These are phyloP conservation scores for Breviolum minutum DNA, from an alignment of 73 alveolate genomes.

Conservation along the genomic window DNA sequence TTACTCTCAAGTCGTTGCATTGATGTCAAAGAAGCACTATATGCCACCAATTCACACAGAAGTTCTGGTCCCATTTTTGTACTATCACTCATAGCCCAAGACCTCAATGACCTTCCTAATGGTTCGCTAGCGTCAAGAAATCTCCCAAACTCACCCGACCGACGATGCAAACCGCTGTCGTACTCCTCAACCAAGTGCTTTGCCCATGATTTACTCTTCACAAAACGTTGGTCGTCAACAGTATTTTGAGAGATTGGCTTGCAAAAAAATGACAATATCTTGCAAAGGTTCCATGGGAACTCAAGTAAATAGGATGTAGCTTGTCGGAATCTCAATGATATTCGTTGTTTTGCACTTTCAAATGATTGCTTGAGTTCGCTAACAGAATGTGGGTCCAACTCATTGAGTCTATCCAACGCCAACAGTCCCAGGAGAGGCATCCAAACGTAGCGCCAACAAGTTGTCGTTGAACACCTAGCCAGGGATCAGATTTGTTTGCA, in stretches of 20 bases:
- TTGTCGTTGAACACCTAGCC: neutral
- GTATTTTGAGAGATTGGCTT: no score
- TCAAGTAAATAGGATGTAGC: neutral
- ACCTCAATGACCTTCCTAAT: neutral
- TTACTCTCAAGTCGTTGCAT: conserved; percentile 19
- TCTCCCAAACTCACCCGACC: neutral
- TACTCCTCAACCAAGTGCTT: neutral
- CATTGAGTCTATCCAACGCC: neutral
- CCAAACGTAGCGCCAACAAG: neutral
- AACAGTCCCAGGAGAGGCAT: neutral
- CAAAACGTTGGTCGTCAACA: neutral
- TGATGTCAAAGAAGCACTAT: neutral
- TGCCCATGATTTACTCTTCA: neutral
- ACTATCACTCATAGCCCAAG: neutral
- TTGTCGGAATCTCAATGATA: neutral
- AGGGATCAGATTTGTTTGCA: no score
- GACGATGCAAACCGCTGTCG: neutral
- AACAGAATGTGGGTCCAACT: neutral
- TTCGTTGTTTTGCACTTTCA: neutral
- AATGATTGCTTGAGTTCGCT: neutral
- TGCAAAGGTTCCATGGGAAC: conserved; percentile 20
- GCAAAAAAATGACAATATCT: neutral
- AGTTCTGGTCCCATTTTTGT: neutral
- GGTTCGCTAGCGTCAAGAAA: neutral
- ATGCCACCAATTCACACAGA: neutral